Conservation (phyloP, 331 rosid species). For the Cydonia oblonga region DNA sequence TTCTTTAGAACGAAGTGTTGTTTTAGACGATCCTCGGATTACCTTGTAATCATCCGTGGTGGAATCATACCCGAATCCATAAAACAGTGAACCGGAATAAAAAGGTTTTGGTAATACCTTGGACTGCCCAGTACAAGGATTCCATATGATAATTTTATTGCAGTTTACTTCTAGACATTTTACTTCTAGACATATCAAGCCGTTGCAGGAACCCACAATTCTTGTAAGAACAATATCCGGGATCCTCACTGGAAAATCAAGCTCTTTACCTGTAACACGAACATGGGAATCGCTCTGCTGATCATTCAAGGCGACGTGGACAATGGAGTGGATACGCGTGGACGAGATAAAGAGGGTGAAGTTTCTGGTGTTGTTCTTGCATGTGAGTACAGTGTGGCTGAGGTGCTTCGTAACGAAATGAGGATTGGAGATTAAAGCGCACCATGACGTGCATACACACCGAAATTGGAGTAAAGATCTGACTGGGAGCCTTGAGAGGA, state of each 20-base stretch:
- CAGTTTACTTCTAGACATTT: neutral
- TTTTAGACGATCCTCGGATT: no score
- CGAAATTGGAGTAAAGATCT: neutral
- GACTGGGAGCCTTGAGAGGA: neutral
- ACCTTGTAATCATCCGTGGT: slow-evolving; percentile 6
- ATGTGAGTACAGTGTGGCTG: neutral
- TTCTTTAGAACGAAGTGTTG: no score
- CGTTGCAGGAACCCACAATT: neutral
- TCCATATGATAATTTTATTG: neutral
- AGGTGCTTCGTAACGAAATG: neutral
- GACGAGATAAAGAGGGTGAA: neutral
- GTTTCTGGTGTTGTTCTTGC: neutral
- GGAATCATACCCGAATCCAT: slow-evolving; percentile 4
- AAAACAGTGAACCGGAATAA: neutral
- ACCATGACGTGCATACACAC: neutral
- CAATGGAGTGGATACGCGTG: neutral
- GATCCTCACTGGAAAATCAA: neutral
- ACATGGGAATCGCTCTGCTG: neutral
- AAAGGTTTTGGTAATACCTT: neutral
- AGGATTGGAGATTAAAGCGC: neutral
- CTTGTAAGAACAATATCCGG: neutral
- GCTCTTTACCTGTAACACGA: neutral
- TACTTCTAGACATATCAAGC: neutral
- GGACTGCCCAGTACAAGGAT: neutral
- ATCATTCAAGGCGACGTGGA: neutral